A percentile compares a stretch with the other conserved stretches of the same genome.
These are phyloP conservation scores for Pseudonitzschia delicatissima DNA, from an alignment of 108 stramenopile species.

Conservation along the genomic window DNA sequence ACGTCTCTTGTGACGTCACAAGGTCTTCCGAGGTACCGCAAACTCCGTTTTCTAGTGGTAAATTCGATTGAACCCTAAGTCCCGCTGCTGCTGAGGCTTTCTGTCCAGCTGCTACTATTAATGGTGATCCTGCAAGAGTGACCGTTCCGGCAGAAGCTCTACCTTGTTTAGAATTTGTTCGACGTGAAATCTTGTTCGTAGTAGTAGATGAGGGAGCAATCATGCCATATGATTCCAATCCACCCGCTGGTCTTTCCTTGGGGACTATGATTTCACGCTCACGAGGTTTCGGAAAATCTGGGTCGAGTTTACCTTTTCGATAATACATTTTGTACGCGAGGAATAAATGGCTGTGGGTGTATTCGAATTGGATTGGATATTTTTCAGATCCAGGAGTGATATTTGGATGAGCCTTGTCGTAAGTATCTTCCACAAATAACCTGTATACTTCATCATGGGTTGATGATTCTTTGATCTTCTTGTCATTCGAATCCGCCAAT, in stretches of 20 bases:
- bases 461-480: not conserved
- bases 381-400: not conserved
- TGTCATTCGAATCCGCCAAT: not conserved
- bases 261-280: conserved; percentile 36
- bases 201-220: not conserved
- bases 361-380: conserved; percentile 15
- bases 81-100: conserved; percentile 1
- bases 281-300: conserved; percentile 41
- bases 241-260: conserved; percentile 14
- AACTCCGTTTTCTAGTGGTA: not conserved
- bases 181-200: not conserved
- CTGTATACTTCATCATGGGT: conserved; percentile 38
- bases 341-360: conserved; percentile 49
- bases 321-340: conserved; percentile 61
- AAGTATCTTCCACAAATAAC: conserved; percentile 34
- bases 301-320: conserved; percentile 35
- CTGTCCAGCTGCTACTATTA: not conserved
- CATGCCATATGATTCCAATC: not conserved
- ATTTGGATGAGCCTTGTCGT: conserved; percentile 13
- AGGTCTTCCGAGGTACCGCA: not conserved
- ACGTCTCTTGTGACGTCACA: not conserved
- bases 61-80: not conserved
- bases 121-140: not conserved
- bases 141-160: not conserved
- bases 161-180: not conserved